These are phyloP conservation scores for Orobanche coerulescens DNA, from an alignment of 257 asterid genomes.

Conservation along the genomic window DNA sequence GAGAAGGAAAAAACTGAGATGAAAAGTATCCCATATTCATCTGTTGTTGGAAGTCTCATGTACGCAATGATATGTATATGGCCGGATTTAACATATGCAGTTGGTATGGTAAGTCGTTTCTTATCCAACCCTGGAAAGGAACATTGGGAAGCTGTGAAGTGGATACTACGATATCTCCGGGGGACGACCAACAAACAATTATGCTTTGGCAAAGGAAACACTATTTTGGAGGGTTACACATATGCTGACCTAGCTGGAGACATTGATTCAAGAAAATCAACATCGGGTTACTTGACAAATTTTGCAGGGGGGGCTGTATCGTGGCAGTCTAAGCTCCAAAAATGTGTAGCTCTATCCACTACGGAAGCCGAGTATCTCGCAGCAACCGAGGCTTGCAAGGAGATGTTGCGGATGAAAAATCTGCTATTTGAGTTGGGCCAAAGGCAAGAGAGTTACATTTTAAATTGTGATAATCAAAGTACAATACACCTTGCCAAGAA, in stretches of 20 bases:
- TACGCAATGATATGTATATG: background rate
- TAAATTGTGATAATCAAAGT: no score
- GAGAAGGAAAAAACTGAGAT: background rate
- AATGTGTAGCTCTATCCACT: no score
- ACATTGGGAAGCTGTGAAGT: background rate
- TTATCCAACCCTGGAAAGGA: background rate
- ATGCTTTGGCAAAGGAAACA: background rate
- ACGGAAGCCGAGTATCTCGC: no score
- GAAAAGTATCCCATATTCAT: background rate
- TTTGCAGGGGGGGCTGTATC: no score
- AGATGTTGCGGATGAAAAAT: no score
- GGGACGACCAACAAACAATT: background rate
- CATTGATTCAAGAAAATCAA: no score
- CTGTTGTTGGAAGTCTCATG: constrained; percentile 2
- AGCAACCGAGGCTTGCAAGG: no score
- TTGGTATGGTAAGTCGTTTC: constrained; percentile 6
- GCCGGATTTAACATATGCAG: background rate
- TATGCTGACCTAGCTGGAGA: background rate
- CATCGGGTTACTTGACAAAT: no score
- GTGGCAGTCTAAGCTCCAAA: no score
- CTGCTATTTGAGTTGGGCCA: no score
- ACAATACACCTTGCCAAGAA: no score
- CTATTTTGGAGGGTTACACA: background rate
- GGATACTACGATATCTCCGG: background rate
- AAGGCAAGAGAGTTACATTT: no score